A percentile compares a stretch with the other conserved stretches of the same genome.
Conservation (phyloP, 257 asterid genomes). For the Lavandula angustifolia region DNA sequence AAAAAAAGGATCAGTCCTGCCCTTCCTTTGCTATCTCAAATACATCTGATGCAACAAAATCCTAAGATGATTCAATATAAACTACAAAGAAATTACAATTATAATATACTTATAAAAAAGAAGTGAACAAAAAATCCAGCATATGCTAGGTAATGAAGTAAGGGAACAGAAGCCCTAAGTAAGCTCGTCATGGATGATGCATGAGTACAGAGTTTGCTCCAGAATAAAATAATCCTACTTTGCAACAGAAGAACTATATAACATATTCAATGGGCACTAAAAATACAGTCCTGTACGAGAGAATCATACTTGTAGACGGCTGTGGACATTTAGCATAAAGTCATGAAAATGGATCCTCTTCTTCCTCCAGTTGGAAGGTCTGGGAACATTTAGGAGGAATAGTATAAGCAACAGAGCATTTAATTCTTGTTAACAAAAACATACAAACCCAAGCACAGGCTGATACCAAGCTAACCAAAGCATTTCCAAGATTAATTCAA, state of each 20-base stretch:
- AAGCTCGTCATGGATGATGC: not conserved
- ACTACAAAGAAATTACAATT: not conserved
- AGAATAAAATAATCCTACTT: slow-evolving; percentile 13
- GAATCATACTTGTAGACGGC: slow-evolving; percentile 73
- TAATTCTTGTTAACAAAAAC: slow-evolving; percentile 45
- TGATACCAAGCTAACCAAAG: slow-evolving; percentile 24
- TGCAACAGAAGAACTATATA: slow-evolving; percentile 3
- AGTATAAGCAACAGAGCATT: slow-evolving; percentile 18
- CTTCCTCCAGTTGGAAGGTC: slow-evolving; percentile 89
- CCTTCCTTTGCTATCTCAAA: not conserved
- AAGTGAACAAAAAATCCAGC: not conserved
- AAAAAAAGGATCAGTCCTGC: not conserved
- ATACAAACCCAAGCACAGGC: slow-evolving; percentile 47
- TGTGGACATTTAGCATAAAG: slow-evolving; percentile 90
- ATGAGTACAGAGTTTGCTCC: not conserved
- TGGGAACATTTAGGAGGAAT: slow-evolving; percentile 34
- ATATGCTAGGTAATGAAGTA: slow-evolving; percentile 6
- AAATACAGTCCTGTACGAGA: slow-evolving; percentile 3
- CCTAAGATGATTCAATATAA: slow-evolving; percentile 1
- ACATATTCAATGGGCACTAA: not conserved
- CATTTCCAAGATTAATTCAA: slow-evolving; percentile 6
- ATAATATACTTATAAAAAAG: not conserved
- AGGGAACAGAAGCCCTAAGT: not conserved
- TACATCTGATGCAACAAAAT: not conserved
- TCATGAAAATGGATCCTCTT: slow-evolving; percentile 95